Percentiles rank a stretch among this genome's conserved stretches.
Evolutionary conservation across 441 rosid genomes (phyloP).

Genomic region (California macrophylla): DNA sequence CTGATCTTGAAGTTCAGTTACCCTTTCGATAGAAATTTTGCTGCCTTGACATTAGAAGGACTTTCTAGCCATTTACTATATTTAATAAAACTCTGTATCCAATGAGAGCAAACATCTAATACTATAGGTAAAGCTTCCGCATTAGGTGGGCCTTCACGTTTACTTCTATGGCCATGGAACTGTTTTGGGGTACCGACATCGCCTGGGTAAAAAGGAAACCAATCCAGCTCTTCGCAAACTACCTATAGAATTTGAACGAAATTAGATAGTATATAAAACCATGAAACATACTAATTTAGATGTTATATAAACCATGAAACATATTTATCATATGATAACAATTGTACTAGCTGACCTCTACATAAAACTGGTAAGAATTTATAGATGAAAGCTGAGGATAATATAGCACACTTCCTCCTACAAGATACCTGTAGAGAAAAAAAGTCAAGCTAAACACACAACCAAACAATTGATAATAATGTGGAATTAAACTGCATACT

Average conservation of each 20-base stretch:
- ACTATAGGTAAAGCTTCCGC: constrained; percentile 61
- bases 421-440: constrained; percentile 52
- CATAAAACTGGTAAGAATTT: constrained; percentile 92
- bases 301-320: constrained; percentile 16
- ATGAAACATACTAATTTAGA: constrained; percentile 14
- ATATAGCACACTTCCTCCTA: constrained; percentile 86
- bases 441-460: constrained; percentile 13
- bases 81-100: constrained; percentile 92
- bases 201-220: constrained; percentile 85
- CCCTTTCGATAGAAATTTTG: constrained; percentile 81
- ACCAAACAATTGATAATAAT: constrained; percentile 16
- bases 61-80: constrained; percentile 88
- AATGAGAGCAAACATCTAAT: constrained; percentile 76
- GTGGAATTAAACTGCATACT: constrained; percentile 2
- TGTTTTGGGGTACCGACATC: constrained; percentile 30
- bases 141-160: constrained; percentile 63
- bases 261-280: constrained; percentile 17
- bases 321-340: constrained; percentile 16
- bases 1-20: constrained; percentile 24
- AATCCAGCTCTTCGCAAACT: constrained; percentile 94
- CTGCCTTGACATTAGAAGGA: constrained; percentile 83
- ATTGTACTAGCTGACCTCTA: constrained; percentile 59
- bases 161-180: constrained; percentile 52
- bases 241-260: constrained; percentile 45
- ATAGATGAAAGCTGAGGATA: constrained; percentile 95